Base-by-base conservation (phyloP, 768 basidiomycete species). In the Leccinum broughii region DNA sequence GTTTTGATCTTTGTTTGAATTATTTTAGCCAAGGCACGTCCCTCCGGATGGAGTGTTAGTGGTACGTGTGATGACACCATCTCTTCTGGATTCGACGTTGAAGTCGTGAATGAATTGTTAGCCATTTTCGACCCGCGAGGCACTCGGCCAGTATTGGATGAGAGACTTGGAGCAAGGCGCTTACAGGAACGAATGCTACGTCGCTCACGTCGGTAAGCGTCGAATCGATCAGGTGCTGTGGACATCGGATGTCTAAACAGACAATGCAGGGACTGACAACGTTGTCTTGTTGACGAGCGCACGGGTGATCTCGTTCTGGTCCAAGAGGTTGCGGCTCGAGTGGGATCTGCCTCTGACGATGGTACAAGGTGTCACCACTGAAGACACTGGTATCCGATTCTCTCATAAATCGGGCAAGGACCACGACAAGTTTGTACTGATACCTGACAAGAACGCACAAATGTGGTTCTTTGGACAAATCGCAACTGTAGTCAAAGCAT, bases 81-180 rank as follows among this genome's bases (percentile, higher is more conserved):
- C 11, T 46, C 1, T 1, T 14, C 46, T n/a, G 13, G 9, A 51
- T 37, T 26, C 39, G 20, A 32, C 24, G 56, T 51, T 54, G 22
- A 58, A n/a, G 22, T 44, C 39, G 4, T 44, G 17, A 26, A 56
- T 56, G 20, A 46, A 46, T 13, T 46, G 5, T 56, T 66, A 96
- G 93, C 86, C 96, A 1, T 98, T 92, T 75, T 91, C 92, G 53
- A 83, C 85, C 37, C 88, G 95, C 6, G 95, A 97, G 72, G 93
- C 95, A 0, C 77, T 92, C 8, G 97, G 97, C 6, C 97, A 98
- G 75, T 93, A 89, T 66, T 98, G 97, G 96, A 88, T 98, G 82
- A 92, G 87, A 76, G 96, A 98, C 70, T 75, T 98, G 15, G 93
- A 95, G 64, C 87, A 92, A 59, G 97, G 96, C 10, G 81, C 85